A percentile compares a stretch with the other conserved stretches of the same genome.
phyloP scores from a whole-genome alignment of 257 asterid species.

The Verbascum thapsus region DNA sequence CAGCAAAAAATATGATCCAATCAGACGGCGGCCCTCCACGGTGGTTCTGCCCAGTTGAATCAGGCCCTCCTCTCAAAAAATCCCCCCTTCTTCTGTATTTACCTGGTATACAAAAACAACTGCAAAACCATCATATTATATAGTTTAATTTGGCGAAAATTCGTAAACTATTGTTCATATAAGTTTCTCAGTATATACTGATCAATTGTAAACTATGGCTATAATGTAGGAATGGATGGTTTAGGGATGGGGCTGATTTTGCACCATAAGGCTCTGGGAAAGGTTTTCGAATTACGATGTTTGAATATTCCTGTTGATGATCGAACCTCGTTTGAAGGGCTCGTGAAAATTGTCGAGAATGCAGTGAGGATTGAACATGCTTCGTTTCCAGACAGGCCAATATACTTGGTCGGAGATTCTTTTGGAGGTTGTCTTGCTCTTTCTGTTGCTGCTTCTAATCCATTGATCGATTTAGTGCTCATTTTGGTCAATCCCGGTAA shows the following conservation, averaged over 20 bases:
- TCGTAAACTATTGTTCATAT: neutral
- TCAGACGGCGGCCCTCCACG: slow-evolving; percentile 58
- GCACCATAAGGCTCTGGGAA: slow-evolving; percentile 71
- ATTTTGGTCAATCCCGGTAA: slow-evolving; percentile 63
- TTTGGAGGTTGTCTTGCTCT: slow-evolving; percentile 66
- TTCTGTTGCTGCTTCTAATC: slow-evolving; percentile 61
- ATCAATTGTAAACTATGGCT: no score
- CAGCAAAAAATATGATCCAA: slow-evolving; percentile 40
- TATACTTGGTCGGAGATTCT: slow-evolving; percentile 59
- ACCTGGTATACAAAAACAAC: slow-evolving; percentile 51
- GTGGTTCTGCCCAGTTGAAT: slow-evolving; percentile 62
- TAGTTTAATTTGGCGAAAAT: neutral
- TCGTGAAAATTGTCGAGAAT: slow-evolving; percentile 44
- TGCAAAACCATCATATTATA: neutral
- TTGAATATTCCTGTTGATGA: slow-evolving; percentile 56
- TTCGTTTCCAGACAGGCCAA: slow-evolving; percentile 44
- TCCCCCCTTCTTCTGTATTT: slow-evolving; percentile 62
- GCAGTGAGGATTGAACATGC: slow-evolving; percentile 42
- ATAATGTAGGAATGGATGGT: slow-evolving; percentile 67
- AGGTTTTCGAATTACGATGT: slow-evolving; percentile 56
- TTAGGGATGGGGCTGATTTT: slow-evolving; percentile 58
- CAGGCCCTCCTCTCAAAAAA: slow-evolving; percentile 48
- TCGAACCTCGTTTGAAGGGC: slow-evolving; percentile 51
- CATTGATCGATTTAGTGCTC: slow-evolving; percentile 47
- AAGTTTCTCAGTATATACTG: no score